Evolutionary conservation across 140 eudicot genomes (phyloP), one percentile per base, ranked within the genome.

Genomic region (Artemisia princeps): DNA sequence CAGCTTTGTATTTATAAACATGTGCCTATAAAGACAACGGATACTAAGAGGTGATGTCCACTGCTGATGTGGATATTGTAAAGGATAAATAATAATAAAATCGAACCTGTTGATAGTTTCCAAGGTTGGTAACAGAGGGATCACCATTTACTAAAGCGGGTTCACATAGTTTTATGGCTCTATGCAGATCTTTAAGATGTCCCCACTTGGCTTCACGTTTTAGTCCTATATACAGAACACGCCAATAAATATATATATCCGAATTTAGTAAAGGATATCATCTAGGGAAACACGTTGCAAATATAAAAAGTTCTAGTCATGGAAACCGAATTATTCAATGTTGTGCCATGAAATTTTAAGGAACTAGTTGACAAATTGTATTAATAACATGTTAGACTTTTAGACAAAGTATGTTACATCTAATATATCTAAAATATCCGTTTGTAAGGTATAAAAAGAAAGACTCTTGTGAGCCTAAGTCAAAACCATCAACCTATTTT

Each of bases 111-210:
- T 75, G 83, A 67, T 82, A 76, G 72, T 69, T 71, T 67, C 87
- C 87, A 53, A 74, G 79, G 10, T 70, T 62, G 67, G 78, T 16
- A 52, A 82, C 42, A 9, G 72, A 42, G 55, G 87, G 74, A 55
- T 82, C 81, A 2, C 81, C 53, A 5, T 78, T 76, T 58, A 79
- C 72, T 71, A 82, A 69, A 19, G 84, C 87, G 55, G 74, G 76
- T 49, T 82, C 84, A 6, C 87, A 74, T 73, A 82, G 78, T 76
- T 82, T 82, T 62, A 82, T 75, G 20, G 87, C 87, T 72, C 72
- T 78, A 54, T 82, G 87, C 20, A 82, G 71, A 67, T 78, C 74
- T 73, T 78, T 82, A 16, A 82, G 62, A 49, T 82, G 87, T 2
- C 81, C 80, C 75, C 80, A 82, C 54, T 75, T 82, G 3, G 87